Evolutionary conservation across 805 yeast species (phyloP), one percentile per base, ranked within the genome.

Genomic region (Lipomyces orientalis): DNA sequence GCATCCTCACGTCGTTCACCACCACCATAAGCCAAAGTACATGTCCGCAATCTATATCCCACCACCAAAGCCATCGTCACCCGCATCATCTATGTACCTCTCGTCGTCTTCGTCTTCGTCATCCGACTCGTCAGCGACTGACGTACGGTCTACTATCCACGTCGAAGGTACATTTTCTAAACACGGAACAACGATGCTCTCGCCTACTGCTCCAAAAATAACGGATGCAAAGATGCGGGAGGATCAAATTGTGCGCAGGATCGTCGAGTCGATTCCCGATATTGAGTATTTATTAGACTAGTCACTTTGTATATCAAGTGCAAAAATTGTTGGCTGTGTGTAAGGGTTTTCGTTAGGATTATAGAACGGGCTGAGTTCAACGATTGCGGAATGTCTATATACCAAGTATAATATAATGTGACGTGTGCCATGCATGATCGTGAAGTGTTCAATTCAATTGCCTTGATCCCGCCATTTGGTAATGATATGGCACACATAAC

Each of bases 181-280:
- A 29, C 56, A 12, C 34, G 34, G 55, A 19, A 25, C 62, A 16
- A 37, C 16, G 7, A 59, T 22, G 22, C 52, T 74, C 5, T 73
- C 75, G 25, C 76, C 76, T 2, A 60, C 67, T 5, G 68, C 65
- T 10, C 74, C 73, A 14, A 19, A 75, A 9, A 60, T 60, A 12
- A 35, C 54, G 9, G 67, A 65, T 35, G 64, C 54, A 39, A 70
- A 69, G 60, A 61, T 64, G 37, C 54, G 64, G 14, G 78, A 75
- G 4, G 73, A 76, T 29, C 68, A 64, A 25, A 35, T 60, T 16
- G 70, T 75, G 29, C 66, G 69, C 39, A 49, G 54, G 33, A 71
- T 75, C 5, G 66, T 75, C 14, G 65, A 69, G 9, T 29, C 35
- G 3, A 58, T 69, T 29, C 72, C 72, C 19, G 67, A 65, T 60